Evolutionary conservation across 139 green algal genomes (phyloP).

Genomic region (Tetradesmus obliquus): DNA sequence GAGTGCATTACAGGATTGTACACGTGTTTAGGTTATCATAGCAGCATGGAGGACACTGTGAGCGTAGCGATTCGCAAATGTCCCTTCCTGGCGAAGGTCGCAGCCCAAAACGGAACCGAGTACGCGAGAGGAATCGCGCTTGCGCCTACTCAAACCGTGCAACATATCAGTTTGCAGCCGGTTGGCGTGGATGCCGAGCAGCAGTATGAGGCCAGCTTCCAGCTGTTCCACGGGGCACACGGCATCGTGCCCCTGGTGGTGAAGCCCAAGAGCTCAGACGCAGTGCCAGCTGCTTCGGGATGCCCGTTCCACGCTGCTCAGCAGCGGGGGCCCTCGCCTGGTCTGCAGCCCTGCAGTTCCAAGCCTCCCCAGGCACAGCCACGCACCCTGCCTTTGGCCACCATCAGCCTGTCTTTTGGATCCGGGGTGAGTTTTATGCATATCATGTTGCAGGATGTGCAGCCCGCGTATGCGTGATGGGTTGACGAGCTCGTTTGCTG

Average conservation of each 20-base stretch:
- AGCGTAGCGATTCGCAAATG: conserved; percentile 5
- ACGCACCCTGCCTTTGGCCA: conserved; percentile 35
- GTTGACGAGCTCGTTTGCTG: conserved; percentile 1
- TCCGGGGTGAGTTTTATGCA: conserved; percentile 32
- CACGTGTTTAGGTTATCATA: background rate
- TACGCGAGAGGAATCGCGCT: conserved; percentile 40
- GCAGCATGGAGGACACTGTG: background rate
- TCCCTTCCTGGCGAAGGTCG: conserved; percentile 44
- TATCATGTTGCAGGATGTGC: background rate
- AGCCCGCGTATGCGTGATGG: background rate
- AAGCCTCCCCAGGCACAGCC: background rate
- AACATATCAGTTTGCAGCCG: background rate
- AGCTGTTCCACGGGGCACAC: conserved; percentile 68
- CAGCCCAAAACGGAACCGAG: conserved; percentile 27
- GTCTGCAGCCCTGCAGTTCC: background rate
- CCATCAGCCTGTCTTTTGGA: conserved; percentile 45
- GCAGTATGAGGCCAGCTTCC: conserved; percentile 53
- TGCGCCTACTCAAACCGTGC: background rate
- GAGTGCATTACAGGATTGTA: background rate
- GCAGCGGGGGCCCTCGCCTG: background rate
- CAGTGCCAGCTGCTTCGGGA: background rate
- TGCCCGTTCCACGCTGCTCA: background rate
- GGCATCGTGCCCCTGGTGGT: conserved; percentile 64
- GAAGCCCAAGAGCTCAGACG: background rate
- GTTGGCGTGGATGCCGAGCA: background rate